Base-by-base conservation (phyloP, 2,329 filamentous ascomycete genomes). In the Paraphoma chrysanthemicola region DNA sequence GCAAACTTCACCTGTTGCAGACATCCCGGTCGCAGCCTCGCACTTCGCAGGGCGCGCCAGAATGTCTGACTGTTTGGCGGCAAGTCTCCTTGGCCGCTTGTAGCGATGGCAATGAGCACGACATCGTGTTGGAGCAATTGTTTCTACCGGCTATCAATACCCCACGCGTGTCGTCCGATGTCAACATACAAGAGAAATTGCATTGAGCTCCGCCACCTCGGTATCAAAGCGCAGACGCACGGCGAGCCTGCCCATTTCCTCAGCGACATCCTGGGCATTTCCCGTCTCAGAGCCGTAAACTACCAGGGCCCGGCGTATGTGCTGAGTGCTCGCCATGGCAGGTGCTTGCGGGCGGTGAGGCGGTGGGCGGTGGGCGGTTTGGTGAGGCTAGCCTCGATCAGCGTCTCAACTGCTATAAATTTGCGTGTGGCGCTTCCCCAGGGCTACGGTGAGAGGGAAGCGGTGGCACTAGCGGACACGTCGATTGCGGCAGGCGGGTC, bases 271-370 rank as follows among this genome's bases (percentile, higher is more conserved):
- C 77, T 97, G 91, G 52, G 92, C 90, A 72, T 95, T 97, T 54
- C 95, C 95, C 18, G 93, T 98, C 80, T 99, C 95, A 39, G 94
- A 96, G 53, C 92, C 95, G 78, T 97, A 99, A 33, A 96, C 84
- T 55, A 99, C 83, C 64, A 96, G 85, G 49, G 85, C 86, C 42
- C 80, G 84, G 65, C 73, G 72, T 48, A 61, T 54, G 42, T 62
- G 62, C 53, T 63, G 60, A 17, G 62, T 49, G 54, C 53, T 55
- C 23, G 54, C 56, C 66, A 71, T 71, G 62, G 62, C 54, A 48
- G 53, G 58, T 42, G 48, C 58, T 53, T 54, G 47, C 53, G 56
- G 41, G 39, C 23, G 46, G 47, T 33, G 41, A 50, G 49, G 49
- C 41, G 42, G 49, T 51, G 48, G 44, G 41, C 33, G 36, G 36